Percentiles rank a stretch among this genome's conserved stretches.
These are phyloP conservation scores for Datisca glomerata DNA, from an alignment of 306 rosid genomes.

Conservation along the genomic window DNA sequence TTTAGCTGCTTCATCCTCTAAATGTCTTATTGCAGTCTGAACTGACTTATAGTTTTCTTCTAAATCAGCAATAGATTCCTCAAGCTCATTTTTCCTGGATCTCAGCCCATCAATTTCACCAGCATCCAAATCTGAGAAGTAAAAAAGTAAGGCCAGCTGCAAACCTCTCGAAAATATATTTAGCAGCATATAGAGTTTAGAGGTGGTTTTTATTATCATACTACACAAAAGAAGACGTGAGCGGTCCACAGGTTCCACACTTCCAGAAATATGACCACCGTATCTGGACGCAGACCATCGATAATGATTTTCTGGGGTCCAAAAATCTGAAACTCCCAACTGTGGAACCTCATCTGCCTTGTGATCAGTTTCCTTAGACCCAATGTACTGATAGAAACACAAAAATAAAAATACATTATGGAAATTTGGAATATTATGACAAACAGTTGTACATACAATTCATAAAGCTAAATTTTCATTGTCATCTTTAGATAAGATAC, in stretches of 20 bases:
- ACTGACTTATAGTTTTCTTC: conserved; percentile 34
- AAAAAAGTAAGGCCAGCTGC: conserved; percentile 9
- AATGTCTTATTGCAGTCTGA: conserved; percentile 38
- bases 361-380: conserved; percentile 68
- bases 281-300: conserved; percentile 77
- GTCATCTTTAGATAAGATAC: not conserved
- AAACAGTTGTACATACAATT: not conserved
- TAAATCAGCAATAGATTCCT: conserved; percentile 31
- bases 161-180: too few species aligned
- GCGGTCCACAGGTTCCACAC: conserved; percentile 43
- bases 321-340: conserved; percentile 58
- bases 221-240: conserved; percentile 50
- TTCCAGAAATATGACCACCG: conserved; percentile 64
- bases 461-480: conserved; percentile 1
- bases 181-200: not conserved
- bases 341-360: conserved; percentile 49
- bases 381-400: conserved; percentile 51
- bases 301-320: conserved; percentile 94
- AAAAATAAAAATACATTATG: conserved; percentile 6
- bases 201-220: conserved; percentile 22
- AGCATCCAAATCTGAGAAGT: conserved; percentile 42
- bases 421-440: not conserved
- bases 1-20: conserved; percentile 50
- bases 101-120: conserved; percentile 60
- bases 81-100: conserved; percentile 44